Base-by-base conservation (phyloP, 331 rosid genomes). In the Quercus tomentella region DNA sequence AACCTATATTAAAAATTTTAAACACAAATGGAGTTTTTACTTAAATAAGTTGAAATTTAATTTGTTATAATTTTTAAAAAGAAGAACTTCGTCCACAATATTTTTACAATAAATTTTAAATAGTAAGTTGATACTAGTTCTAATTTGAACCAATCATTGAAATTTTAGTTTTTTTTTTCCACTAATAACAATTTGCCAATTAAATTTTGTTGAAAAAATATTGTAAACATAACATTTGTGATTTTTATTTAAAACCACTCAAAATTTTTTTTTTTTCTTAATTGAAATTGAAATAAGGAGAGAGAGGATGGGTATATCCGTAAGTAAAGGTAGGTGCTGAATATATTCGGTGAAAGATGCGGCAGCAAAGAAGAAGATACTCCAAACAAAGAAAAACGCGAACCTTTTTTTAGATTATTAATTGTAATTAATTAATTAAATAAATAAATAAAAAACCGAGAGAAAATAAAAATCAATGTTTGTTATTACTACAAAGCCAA, bases 321-420 rank as follows among this genome's bases (percentile, higher is more conserved):
- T 76, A 83, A 75, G 11, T 33, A 15, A 17, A 5, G 25, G 66
- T 14, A 22, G 56, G 70, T 23, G 66, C 52, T 11, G 22, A 11
- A 26, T 28, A 77, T 75, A 85, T 89, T 87, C 86, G 77, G 77
- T 9, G 52, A 28, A 83, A 83, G 85, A 79, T 83, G 77, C 89
- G 73, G 45, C 57, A 51, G 75, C 18, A 26, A 60, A 10, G 65
- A 87, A 72, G 62, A 12, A 56, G 75, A 41, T 62, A 2, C 70
- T 72, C 22, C 10, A 21, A 26, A 15, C 7, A 51, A 23, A 21
- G 26, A 22, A 43, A 25, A 23, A 37, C 17, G 21, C 4, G 55
- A 31, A 41, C 49, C 49, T 9, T 41, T 8, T 41, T 8, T 2
- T 41, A 9, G 49, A 9, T 41, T 41, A 41, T 2, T 41, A 41